These are phyloP conservation scores for Pulicaria dysenterica DNA, from an alignment of 129 eudicot species.

Conservation along the genomic window DNA sequence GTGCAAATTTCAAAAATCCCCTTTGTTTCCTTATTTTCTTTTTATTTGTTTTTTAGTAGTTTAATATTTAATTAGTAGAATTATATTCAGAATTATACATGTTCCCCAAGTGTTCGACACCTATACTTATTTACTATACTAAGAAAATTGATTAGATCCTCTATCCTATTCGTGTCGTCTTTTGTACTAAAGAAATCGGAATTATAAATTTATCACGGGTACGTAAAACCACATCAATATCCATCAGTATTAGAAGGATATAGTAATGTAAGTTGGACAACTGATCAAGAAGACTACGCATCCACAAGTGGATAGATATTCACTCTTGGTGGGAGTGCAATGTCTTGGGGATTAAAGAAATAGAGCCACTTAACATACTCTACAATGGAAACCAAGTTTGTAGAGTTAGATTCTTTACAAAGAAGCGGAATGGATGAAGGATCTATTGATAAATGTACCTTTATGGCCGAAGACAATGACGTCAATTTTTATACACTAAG, in stretches of 20 bases:
- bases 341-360: slow-evolving; percentile 12
- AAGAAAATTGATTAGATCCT: no score
- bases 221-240: no score
- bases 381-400: neutral
- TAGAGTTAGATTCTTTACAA: neutral
- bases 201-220: no score
- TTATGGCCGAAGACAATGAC: slow-evolving; percentile 10
- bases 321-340: neutral
- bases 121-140: no score
- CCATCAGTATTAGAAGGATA: neutral
- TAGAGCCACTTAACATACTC: neutral
- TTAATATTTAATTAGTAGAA: no score
- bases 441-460: neutral
- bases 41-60: no score
- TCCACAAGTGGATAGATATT: neutral
- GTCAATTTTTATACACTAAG: neutral
- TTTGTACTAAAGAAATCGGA: no score
- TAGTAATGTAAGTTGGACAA: neutral
- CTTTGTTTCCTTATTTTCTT: no score
- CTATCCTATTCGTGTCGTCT: no score
- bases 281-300: neutral
- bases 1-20: no score
- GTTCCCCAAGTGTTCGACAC: no score
- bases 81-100: no score
- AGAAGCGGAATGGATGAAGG: neutral